Evolutionary conservation across 331 rosid species (phyloP).

Genomic region (Pyracantha coccinea): DNA sequence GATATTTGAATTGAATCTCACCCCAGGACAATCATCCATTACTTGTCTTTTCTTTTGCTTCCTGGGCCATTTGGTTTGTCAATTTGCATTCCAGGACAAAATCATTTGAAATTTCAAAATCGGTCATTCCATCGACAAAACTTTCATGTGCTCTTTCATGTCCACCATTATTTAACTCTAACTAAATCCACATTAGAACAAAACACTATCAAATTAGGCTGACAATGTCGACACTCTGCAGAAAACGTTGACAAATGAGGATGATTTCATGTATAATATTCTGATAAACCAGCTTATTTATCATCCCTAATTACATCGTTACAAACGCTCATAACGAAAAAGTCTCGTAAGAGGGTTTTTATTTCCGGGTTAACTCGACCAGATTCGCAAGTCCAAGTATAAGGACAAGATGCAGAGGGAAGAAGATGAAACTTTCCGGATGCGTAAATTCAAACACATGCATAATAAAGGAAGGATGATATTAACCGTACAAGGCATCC

Average conservation of each 20-base stretch:
- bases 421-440: background rate
- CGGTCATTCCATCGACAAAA: background rate
- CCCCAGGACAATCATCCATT: background rate
- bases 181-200: background rate
- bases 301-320: background rate
- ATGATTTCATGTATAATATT: background rate
- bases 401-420: background rate
- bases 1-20: background rate
- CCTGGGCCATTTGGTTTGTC: background rate
- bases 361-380: background rate
- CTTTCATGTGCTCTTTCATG: background rate
- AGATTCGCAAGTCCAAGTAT: background rate
- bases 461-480: background rate
- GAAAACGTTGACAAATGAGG: background rate
- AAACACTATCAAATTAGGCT: background rate
- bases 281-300: background rate
- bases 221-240: background rate
- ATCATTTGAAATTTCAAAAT: too few relatives aligned
- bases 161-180: background rate
- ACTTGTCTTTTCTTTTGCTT: background rate
- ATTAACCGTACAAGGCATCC: conserved; percentile 52
- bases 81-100: background rate
- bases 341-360: background rate
- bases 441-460: background rate
- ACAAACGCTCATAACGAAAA: background rate